Conservation (phyloP, 768 basidiomycete genomes). For the Tylopilus sp. region DNA sequence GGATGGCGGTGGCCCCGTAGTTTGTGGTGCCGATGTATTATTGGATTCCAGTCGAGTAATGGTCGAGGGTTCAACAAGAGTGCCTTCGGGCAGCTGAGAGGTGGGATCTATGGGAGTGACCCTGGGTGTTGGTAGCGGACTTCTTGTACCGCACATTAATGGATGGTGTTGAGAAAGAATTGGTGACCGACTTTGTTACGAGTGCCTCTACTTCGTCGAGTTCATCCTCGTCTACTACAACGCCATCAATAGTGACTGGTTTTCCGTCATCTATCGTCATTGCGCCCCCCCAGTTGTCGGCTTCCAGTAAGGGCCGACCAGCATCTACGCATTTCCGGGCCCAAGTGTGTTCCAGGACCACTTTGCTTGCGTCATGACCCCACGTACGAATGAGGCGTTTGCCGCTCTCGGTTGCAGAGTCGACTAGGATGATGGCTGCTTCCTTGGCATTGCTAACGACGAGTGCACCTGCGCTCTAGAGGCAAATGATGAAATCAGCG, state of each 20-base stretch:
- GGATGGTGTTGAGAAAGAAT: conserved; percentile 8
- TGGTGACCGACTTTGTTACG: conserved; percentile 43
- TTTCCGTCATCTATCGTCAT: conserved; percentile 32
- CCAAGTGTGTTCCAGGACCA: conserved; percentile 56
- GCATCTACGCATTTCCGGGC: conserved; percentile 42
- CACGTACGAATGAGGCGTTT: conserved; percentile 57
- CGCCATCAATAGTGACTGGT: conserved; percentile 32
- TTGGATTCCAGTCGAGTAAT: background rate
- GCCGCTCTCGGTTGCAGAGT: conserved; percentile 49
- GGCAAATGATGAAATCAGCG: conserved; percentile 5
- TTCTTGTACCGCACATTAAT: conserved; percentile 40
- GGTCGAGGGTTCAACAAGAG: background rate
- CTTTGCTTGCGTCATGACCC: conserved; percentile 45
- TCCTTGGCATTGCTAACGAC: conserved; percentile 49
- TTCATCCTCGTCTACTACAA: conserved; percentile 36
- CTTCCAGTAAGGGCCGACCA: conserved; percentile 42
- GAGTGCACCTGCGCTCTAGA: conserved; percentile 53
- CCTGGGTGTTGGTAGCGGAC: conserved; percentile 60
- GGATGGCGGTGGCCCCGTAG: background rate
- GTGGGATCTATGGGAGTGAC: conserved; percentile 45
- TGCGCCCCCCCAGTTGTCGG: conserved; percentile 53
- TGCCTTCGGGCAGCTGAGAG: conserved; percentile 9
- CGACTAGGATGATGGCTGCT: conserved; percentile 59
- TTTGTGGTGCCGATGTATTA: background rate
- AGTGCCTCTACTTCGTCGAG: conserved; percentile 37